Conservation (phyloP, 345 rosid genomes). For the Eucalyptus microcorys region DNA sequence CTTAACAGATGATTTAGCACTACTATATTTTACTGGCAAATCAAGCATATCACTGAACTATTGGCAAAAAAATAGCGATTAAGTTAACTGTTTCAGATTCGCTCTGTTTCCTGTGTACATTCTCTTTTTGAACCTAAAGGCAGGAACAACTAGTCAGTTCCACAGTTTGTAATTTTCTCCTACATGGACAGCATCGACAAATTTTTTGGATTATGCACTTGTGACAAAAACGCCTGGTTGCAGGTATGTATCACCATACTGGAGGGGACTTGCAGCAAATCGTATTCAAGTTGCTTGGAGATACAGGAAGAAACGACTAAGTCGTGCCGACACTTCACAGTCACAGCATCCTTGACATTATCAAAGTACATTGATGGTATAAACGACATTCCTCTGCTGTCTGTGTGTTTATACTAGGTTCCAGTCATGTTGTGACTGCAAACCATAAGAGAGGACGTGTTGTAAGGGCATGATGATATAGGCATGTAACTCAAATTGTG, state of each 20-base stretch:
- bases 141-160: not conserved
- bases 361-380: not conserved
- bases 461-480: not conserved
- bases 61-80: not conserved
- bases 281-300: slow-evolving; percentile 84
- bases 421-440: not conserved
- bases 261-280: slow-evolving; percentile 55
- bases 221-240: not conserved
- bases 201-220: not conserved
- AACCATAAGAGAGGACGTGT: not conserved
- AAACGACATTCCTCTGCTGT: not conserved
- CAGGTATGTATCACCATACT: slow-evolving; percentile 77
- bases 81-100: not conserved
- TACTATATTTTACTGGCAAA: not conserved
- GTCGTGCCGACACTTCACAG: slow-evolving; percentile 8
- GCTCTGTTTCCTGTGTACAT: not conserved
- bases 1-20: not conserved
- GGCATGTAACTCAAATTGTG: not conserved
- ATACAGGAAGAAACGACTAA: slow-evolving; percentile 49
- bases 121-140: not conserved
- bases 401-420: not conserved
- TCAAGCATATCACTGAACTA: not conserved
- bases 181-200: not conserved
- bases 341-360: not conserved
- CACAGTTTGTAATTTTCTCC: not conserved